Base-by-base conservation (phyloP, 2,329 filamentous ascomycete genomes). In the Diaporthe sp. region DNA sequence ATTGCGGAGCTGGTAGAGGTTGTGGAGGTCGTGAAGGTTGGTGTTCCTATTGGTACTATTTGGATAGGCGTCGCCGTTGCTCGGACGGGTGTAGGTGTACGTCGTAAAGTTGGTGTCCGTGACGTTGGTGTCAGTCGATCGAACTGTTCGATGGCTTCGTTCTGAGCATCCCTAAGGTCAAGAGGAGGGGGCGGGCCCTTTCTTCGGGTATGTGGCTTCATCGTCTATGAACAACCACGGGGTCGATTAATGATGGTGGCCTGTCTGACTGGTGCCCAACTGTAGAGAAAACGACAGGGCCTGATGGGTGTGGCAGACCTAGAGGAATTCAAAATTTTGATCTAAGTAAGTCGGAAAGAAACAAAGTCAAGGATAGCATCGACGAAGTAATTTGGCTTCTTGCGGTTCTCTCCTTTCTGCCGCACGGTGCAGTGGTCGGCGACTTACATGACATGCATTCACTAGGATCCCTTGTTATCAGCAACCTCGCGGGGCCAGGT, bases 141-240 rank as follows among this genome's bases (percentile, higher is more conserved):
- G 49, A 31, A 42, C 10, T 55, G 65, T 28, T 53, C 47, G 10
- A n/a, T 7, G 9, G 8, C 10, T 28, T 70, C 65, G 13, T n/a
- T 22, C n/a, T 55, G 10, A 2, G 49, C 6, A 28, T 31, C 17
- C 42, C 34, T 53, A 1, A 70, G 49, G 15, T 70, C 49, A 22
- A 70, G 65, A 31, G 65, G 49, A 42, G 49, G 49, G 20, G 65
- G 65, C 9, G 49, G 49, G 9, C 34, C 15, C 65, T 55, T 55
- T 15, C 65, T 34, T 34, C 65, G 49, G 28, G 47, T 28, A 5
- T 37, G 8, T 20, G 34, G 13, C 47, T 55, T 55, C 65, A 70
- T 70, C 8, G 22, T 55, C n/a, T 22, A 3, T 9, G 13, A 20
- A 39, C 10, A 42, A 63, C 12, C 58, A 25, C 6, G 37, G 58